phyloP scores from a whole-genome alignment of 2,329 filamentous ascomycete genomes.

The Fusarium devonianum region DNA sequence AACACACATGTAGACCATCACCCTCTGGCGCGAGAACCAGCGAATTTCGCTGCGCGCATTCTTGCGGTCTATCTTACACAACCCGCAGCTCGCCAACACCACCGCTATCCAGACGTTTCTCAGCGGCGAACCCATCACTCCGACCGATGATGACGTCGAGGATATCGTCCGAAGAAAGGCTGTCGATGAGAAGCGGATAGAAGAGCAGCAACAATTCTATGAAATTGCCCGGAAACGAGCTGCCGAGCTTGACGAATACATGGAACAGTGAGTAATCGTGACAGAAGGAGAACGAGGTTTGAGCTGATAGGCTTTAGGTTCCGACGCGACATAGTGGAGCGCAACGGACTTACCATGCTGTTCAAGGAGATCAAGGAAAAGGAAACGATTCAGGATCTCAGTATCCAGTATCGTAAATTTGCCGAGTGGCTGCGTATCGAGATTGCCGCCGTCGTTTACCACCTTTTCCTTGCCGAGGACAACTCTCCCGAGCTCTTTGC shows the following conservation, averaged over 20 bases:
- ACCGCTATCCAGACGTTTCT: constrained; percentile 87
- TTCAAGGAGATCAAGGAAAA: constrained; percentile 95
- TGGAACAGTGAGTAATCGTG: constrained; percentile 76
- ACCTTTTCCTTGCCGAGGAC: constrained; percentile 96
- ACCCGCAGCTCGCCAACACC: constrained; percentile 82
- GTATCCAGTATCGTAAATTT: constrained; percentile 96
- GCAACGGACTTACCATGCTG: constrained; percentile 86
- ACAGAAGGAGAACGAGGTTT: neutral
- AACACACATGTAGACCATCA: constrained; percentile 54
- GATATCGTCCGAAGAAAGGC: constrained; percentile 82
- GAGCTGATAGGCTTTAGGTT: constrained; percentile 54
- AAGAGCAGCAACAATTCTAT: constrained; percentile 94
- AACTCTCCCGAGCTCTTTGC: constrained; percentile 97
- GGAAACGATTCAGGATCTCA: constrained; percentile 84
- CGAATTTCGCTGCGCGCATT: constrained; percentile 91
- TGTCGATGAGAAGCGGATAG: constrained; percentile 85
- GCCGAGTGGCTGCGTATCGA: constrained; percentile 98
- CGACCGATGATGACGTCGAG: constrained; percentile 81
- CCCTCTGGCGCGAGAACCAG: constrained; percentile 86
- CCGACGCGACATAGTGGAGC: constrained; percentile 70
- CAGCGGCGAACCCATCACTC: constrained; percentile 71
- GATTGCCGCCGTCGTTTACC: constrained; percentile 94
- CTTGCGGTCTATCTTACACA: constrained; percentile 83
- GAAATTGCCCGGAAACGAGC: constrained; percentile 92
- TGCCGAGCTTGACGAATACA: constrained; percentile 93